phyloP scores from a whole-genome alignment of 495 filamentous ascomycete genomes.

The Penicillium alfredii region DNA sequence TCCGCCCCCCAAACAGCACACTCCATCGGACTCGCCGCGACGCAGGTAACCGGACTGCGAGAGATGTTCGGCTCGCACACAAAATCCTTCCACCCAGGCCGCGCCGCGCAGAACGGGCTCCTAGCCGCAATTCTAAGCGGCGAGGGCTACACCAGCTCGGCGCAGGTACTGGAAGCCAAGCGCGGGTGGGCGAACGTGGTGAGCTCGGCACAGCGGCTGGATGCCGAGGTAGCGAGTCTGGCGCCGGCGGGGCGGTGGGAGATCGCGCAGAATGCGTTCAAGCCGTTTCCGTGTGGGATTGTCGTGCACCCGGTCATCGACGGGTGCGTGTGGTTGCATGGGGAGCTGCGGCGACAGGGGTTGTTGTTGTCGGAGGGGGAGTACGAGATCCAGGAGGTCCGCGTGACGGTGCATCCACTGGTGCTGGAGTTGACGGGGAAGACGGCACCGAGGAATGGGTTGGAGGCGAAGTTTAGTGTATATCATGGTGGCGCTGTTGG shows the following conservation, averaged over 20 bases:
- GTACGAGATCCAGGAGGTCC: constrained; percentile 15
- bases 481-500: constrained; percentile 47
- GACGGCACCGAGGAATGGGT: constrained; percentile 39
- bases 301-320: constrained; percentile 53
- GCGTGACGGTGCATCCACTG: constrained; percentile 44
- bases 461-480: constrained; percentile 51
- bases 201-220: constrained; percentile 13
- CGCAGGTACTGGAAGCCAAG: constrained; percentile 44
- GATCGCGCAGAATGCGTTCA: constrained; percentile 48
- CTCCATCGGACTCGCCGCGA: constrained; percentile 47
- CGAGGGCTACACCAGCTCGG: constrained; percentile 43
- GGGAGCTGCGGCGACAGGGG: constrained; percentile 26
- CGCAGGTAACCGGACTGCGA: constrained; percentile 46
- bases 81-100: constrained; percentile 49
- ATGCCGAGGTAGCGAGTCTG: constrained; percentile 9
- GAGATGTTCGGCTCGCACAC: constrained; percentile 52
- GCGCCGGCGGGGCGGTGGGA: constrained; percentile 35
- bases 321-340: constrained; percentile 40
- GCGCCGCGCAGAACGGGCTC: constrained; percentile 46
- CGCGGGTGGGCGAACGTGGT: constrained; percentile 51
- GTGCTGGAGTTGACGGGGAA: constrained; percentile 51
- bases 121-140: constrained; percentile 44
- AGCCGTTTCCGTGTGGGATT: constrained; percentile 53
- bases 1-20: constrained; percentile 35
- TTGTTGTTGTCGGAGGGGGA: constrained; percentile 3